Conservation (phyloP, 2,329 filamentous ascomycete species). For the Epichloe sp. region DNA sequence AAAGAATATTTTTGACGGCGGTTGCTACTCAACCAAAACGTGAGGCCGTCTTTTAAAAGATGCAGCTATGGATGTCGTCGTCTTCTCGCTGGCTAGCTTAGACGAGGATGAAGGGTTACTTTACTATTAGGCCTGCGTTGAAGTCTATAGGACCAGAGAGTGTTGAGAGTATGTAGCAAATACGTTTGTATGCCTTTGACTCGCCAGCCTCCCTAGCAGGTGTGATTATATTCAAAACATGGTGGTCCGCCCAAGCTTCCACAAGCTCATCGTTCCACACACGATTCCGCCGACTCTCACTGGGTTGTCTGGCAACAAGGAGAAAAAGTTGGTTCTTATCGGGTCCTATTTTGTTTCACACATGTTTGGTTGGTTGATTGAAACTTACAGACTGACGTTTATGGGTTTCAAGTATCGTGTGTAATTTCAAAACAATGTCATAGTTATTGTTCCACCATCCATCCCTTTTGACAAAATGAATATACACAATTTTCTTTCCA, state of each 20-base stretch:
- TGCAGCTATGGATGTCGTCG: not conserved
- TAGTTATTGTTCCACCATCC: too few relatives aligned
- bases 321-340: too few relatives aligned
- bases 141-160: not conserved
- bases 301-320: too few relatives aligned
- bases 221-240: too few relatives aligned
- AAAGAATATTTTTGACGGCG: not conserved
- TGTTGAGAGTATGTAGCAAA: not conserved
- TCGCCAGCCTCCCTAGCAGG: not conserved
- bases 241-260: too few relatives aligned
- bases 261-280: too few relatives aligned
- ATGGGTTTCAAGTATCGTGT: too few relatives aligned
- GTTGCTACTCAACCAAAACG: not conserved
- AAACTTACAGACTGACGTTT: too few relatives aligned
- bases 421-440: too few relatives aligned
- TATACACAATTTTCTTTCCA: not conserved
- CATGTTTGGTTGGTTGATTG: too few relatives aligned
- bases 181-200: not conserved
- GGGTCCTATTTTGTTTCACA: too few relatives aligned
- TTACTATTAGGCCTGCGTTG: not conserved
- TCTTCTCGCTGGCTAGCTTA: not conserved
- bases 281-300: too few relatives aligned
- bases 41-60: constrained; percentile 5
- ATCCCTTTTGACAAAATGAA: not conserved
- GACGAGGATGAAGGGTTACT: not conserved